Conservation (phyloP, 1,139 yeast species). For the Pneumocystis jirovecii region DNA sequence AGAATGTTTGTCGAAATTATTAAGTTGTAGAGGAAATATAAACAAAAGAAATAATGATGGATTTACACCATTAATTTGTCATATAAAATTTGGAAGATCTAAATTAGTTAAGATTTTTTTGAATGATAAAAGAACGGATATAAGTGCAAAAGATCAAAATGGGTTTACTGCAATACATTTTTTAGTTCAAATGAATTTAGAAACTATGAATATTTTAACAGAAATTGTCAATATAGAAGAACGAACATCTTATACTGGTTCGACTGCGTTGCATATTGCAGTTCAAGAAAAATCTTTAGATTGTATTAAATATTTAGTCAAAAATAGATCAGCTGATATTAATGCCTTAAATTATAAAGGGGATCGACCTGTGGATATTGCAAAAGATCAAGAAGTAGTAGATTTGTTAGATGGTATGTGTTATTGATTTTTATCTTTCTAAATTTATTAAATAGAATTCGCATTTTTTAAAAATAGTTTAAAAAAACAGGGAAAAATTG, state of each 20-base stretch:
- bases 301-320: background rate
- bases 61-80: constrained; percentile 56
- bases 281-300: constrained; percentile 3
- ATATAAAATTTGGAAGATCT: constrained; percentile 52
- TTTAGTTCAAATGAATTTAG: constrained; percentile 6
- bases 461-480: constrained; percentile 17
- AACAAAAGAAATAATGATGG: constrained; percentile 48
- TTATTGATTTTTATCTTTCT: constrained; percentile 18
- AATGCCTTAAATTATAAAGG: background rate
- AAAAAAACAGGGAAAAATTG: constrained; percentile 14
- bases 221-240: constrained; percentile 16
- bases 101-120: constrained; percentile 37
- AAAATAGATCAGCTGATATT: background rate
- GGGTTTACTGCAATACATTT: constrained; percentile 15
- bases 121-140: constrained; percentile 20
- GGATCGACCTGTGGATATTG: constrained; percentile 33
- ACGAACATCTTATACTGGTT: constrained; percentile 17
- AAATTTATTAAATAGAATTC: constrained; percentile 17
- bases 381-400: constrained; percentile 33
- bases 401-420: constrained; percentile 31
- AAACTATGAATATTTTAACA: constrained; percentile 6
- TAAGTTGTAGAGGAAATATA: constrained; percentile 32
- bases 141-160: constrained; percentile 15
- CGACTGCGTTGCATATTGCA: constrained; percentile 22
- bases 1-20: constrained; percentile 29